Conservation (phyloP, 371 early-diverging fungal genomes). For the Mortierella sp. region DNA sequence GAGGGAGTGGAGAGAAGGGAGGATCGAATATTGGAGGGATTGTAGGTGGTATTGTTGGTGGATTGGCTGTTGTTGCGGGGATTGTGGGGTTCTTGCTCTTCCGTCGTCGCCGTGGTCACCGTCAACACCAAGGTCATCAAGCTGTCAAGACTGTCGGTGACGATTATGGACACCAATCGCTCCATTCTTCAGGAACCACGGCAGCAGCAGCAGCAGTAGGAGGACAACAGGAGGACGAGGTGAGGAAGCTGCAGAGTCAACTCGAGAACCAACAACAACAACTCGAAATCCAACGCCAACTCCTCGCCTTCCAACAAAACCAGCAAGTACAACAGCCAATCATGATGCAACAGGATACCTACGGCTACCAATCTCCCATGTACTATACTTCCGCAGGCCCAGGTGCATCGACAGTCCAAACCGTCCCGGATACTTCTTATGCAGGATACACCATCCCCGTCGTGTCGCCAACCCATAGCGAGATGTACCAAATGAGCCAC, state of each 20-base stretch:
- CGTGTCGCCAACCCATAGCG: not conserved
- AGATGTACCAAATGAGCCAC: not conserved
- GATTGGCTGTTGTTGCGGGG: constrained; percentile 11
- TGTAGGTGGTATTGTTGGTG: constrained; percentile 22
- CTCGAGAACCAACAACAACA: constrained; percentile 28
- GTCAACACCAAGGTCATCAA: not conserved
- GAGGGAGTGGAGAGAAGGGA: not conserved
- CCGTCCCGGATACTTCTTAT: not conserved
- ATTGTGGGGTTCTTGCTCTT: constrained; percentile 2
- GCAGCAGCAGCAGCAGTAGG: not conserved
- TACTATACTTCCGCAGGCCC: not conserved
- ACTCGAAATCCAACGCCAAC: constrained; percentile 24
- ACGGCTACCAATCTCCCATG: not conserved
- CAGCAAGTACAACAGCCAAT: not conserved
- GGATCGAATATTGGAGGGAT: constrained; percentile 19
- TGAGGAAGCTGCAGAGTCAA: constrained; percentile 16
- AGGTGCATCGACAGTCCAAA: not conserved
- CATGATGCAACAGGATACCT: not conserved
- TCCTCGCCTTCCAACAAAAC: not conserved
- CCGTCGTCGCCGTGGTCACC: not conserved
- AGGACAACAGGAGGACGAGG: constrained; percentile 3
- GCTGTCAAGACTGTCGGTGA: not conserved
- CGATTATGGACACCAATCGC: not conserved
- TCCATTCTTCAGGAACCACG: not conserved
- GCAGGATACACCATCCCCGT: not conserved